Evolutionary conservation across 2,329 filamentous ascomycete species (phyloP).

Genomic region (Stachybotrys elegans): DNA sequence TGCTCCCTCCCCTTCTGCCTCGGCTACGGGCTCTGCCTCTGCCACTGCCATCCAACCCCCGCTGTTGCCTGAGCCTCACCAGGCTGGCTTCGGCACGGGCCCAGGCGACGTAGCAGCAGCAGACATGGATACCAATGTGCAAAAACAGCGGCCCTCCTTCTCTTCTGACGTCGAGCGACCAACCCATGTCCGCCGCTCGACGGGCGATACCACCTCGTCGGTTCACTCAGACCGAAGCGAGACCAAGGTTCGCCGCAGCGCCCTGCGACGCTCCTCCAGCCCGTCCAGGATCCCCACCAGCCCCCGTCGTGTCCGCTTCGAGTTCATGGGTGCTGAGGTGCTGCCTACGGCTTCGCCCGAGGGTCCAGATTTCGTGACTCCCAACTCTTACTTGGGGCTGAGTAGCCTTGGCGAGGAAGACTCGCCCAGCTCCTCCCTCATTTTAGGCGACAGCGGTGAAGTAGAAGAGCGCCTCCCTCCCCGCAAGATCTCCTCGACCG

Average conservation of each 20-base stretch:
- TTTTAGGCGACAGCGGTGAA: conserved; percentile 32
- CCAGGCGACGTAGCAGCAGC: conserved; percentile 15
- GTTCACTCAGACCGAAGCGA: conserved; percentile 49
- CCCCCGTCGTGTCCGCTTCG: conserved; percentile 59
- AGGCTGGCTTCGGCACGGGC: conserved; percentile 12
- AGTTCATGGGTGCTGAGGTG: conserved; percentile 55
- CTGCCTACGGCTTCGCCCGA: conserved; percentile 54
- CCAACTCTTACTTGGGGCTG: conserved; percentile 19
- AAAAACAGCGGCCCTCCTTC: conserved; percentile 15
- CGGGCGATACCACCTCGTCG: conserved; percentile 46
- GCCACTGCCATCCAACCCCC: conserved; percentile 5
- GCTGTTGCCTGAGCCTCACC: conserved; percentile 18
- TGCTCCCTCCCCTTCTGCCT: conserved; percentile 7
- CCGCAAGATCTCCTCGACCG: conserved; percentile 51
- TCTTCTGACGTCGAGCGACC: too few species aligned
- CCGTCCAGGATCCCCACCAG: conserved; percentile 44
- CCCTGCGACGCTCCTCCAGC: conserved; percentile 51
- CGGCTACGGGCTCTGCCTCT: conserved; percentile 11
- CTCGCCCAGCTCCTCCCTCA: conserved; percentile 20
- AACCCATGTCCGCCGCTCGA: conserved; percentile 32
- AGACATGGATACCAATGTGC: conserved; percentile 8
- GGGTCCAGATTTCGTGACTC: conserved; percentile 24
- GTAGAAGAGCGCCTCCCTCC: conserved; percentile 37
- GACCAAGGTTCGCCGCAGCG: conserved; percentile 46
- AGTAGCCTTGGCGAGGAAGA: conserved; percentile 16